Evolutionary conservation across 441 rosid species (phyloP).

Genomic region (Manihot esculenta): DNA sequence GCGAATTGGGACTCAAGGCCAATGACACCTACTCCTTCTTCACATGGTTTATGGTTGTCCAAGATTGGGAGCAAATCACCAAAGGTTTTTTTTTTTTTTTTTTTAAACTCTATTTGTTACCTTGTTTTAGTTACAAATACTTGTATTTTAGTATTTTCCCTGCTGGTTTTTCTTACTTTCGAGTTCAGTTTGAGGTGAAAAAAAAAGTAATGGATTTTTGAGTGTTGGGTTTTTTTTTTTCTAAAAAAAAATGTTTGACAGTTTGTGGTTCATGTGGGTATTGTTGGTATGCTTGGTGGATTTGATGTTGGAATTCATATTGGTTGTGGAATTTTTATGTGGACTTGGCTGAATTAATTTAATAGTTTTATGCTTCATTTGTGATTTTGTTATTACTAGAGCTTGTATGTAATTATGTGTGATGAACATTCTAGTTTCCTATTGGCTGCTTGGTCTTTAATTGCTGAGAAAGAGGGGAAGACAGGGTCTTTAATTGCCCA

Average conservation of each 20-base stretch:
- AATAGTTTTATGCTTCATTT: neutral
- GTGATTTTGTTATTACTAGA: neutral
- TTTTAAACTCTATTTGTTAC: conserved; percentile 2
- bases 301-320: conserved; percentile 2
- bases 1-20: conserved; percentile 57
- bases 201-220: neutral
- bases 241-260: neutral
- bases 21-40: conserved; percentile 74
- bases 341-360: neutral
- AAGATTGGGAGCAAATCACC: conserved; percentile 78
- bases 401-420: neutral
- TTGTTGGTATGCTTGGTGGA: too few species aligned
- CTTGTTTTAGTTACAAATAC: conserved; percentile 5
- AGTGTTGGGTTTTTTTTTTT: neutral
- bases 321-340: too few species aligned
- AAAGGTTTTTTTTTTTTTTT: conserved; percentile 61
- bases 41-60: conserved; percentile 61
- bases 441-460: neutral
- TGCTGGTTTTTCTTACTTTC: conserved; percentile 9
- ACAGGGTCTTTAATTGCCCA: too few species aligned
- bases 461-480: neutral
- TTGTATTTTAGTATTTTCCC: neutral
- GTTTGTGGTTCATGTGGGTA: conserved; percentile 2
- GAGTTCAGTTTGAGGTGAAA: conserved; percentile 24
- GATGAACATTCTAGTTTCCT: neutral